Conservation (phyloP, 352 stramenopile genomes). For the Ophiocytium majus region DNA sequence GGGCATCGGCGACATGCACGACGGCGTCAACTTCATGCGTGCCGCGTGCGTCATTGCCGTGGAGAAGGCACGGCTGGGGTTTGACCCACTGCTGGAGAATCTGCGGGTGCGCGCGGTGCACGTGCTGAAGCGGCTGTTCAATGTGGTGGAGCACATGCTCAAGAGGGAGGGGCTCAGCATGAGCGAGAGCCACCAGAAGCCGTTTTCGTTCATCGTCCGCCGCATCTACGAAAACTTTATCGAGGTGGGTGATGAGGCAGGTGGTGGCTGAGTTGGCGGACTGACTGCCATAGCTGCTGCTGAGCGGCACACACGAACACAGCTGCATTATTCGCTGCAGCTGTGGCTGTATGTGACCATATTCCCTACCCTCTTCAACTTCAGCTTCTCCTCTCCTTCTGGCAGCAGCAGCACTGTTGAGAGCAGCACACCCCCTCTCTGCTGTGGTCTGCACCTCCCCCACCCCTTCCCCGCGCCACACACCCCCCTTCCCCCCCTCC, state of each 20-base stretch:
- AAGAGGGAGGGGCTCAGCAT: constrained; percentile 62
- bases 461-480: too few species aligned
- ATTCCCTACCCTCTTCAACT: too few species aligned
- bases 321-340: too few species aligned
- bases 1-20: constrained; percentile 71
- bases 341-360: too few species aligned
- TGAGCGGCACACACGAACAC: too few species aligned
- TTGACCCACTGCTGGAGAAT: constrained; percentile 68
- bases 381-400: too few species aligned
- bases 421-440: too few species aligned
- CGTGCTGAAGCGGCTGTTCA: constrained; percentile 71
- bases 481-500: too few species aligned
- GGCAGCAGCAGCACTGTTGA: too few species aligned
- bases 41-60: constrained; percentile 73
- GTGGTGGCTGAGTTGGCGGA: too few species aligned
- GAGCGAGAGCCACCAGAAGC: constrained; percentile 56
- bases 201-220: constrained; percentile 60
- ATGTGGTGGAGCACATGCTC: constrained; percentile 69
- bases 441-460: too few species aligned
- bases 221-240: constrained; percentile 70
- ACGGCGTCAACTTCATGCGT: constrained; percentile 74
- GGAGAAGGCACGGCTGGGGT: constrained; percentile 70
- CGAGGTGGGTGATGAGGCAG: constrained; percentile 18
- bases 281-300: too few species aligned
- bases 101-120: constrained; percentile 65